phyloP scores from a whole-genome alignment of 345 rosid genomes.

The Corchorus capsularis region DNA sequence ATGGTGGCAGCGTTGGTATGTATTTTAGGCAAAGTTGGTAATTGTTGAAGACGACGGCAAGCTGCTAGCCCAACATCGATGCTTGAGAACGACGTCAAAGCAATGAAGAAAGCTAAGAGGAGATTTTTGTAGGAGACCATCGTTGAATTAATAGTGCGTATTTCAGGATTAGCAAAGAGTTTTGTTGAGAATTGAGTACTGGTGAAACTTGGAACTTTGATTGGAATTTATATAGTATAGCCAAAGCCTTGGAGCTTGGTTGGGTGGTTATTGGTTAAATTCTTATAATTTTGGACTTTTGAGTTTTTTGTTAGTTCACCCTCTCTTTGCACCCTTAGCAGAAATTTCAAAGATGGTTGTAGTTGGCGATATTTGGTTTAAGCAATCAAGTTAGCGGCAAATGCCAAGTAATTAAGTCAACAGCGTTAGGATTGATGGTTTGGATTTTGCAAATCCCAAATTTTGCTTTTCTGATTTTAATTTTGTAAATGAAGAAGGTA shows the following conservation, averaged over 20 bases:
- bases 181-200: background rate
- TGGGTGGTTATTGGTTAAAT: conserved; percentile 1
- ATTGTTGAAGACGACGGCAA: conserved; percentile 20
- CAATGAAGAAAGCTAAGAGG: background rate
- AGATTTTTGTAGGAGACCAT: background rate
- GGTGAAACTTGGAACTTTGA: background rate
- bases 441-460: too few species aligned
- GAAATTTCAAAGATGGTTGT: background rate
- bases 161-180: background rate
- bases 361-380: background rate
- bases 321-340: background rate
- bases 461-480: too few species aligned
- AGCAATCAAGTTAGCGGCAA: background rate
- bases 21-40: conserved; percentile 22
- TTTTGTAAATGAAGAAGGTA: too few species aligned
- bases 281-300: background rate
- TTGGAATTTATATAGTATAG: background rate
- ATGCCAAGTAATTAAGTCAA: too few species aligned
- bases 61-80: conserved; percentile 19
- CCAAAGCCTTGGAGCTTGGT: background rate
- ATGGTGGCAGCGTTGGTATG: conserved; percentile 15
- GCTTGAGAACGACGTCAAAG: conserved; percentile 16
- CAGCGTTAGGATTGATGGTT: too few species aligned
- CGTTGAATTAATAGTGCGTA: background rate
- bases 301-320: background rate